Evolutionary conservation across 2,329 filamentous ascomycete species (phyloP), one percentile per base, ranked within the genome.

Genomic region (Neocatenulostroma microsporum): DNA sequence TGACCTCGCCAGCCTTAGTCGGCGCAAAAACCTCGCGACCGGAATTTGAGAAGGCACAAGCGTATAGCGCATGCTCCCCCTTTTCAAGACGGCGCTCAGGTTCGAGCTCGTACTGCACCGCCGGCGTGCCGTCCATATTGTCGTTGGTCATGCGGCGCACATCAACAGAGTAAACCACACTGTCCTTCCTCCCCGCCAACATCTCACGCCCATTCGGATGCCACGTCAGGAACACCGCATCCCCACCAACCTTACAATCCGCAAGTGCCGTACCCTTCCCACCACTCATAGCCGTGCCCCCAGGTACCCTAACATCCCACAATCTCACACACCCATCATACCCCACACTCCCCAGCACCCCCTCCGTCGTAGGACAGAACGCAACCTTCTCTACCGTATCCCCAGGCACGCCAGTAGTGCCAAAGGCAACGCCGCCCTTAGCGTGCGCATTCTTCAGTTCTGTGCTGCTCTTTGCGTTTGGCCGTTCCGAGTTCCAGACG

Each of bases 401-500:
- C 5, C 68, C 54, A 57, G 84, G 77, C 19, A 80, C 78, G 10
- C 48, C 43, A 4, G 36, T 23, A 2, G 40, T 45, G 3, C 49
- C 50, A 25, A n/a, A 40, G 3, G 31, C 41, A 10, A 31, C 41
- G 17, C 50, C 48, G 19, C 37, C 42, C 32, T 48, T 51, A 3
- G 41, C 14, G 23, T 54, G 50, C 3, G 50, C 49, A 39, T 54
- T 51, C 49, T 79, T 80, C 43, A 88, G 72, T 53, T 87, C 82
- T 0, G 82, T 88, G 8, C 81, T 83, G 56, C 81, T 78, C 48
- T 80, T 80, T 24, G 83, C 75, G 48, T 82, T 77, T 2, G 78
- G 73, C 52, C 81, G 79, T 48, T 89, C 84, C 1, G 82, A 80
- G 48, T 88, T 88, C 84, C 84, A 89, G 31, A 88, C 80, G 51